Conservation (phyloP, 768 basidiomycete species). For the Phanerochaete sordida region DNA sequence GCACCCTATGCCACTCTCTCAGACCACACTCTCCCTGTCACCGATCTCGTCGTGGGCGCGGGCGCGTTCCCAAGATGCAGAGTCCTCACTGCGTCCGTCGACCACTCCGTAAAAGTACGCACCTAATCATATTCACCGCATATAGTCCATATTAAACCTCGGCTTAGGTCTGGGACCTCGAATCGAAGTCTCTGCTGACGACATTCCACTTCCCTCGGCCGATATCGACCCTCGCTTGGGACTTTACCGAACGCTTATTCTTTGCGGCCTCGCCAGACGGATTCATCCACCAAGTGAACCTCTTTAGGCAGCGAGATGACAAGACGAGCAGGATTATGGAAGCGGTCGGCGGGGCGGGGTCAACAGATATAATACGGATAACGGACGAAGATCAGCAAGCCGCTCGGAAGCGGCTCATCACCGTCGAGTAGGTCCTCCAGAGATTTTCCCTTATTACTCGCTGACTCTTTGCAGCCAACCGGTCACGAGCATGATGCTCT, state of each 20-base stretch:
- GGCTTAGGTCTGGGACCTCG: conserved; percentile 74
- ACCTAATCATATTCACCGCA: not conserved
- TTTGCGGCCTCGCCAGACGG: conserved; percentile 81
- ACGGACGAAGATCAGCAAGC: conserved; percentile 46
- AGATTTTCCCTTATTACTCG: not conserved
- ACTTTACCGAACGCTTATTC: conserved; percentile 82
- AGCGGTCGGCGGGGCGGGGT: conserved; percentile 73
- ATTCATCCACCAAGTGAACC: conserved; percentile 73
- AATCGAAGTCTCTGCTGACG: conserved; percentile 70
- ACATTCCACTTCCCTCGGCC: conserved; percentile 87
- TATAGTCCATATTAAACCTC: conserved; percentile 5
- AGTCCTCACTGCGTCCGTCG: conserved; percentile 76
- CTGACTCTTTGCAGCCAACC: conserved; percentile 48
- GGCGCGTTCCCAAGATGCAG: conserved; percentile 77
- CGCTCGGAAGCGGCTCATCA: conserved; percentile 60
- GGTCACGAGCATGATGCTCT: conserved; percentile 71
- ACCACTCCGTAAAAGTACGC: conserved; percentile 87
- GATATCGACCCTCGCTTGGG: conserved; percentile 69
- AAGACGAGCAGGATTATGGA: conserved; percentile 55
- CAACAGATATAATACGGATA: conserved; percentile 67
- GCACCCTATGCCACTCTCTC: conserved; percentile 76
- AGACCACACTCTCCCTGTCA: conserved; percentile 91
- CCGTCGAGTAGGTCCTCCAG: conserved; percentile 51
- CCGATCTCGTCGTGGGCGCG: conserved; percentile 75
- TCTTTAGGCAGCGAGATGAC: conserved; percentile 62